phyloP scores from a whole-genome alignment of 2,329 filamentous ascomycete genomes.

The Parascedosporium putredinis region DNA sequence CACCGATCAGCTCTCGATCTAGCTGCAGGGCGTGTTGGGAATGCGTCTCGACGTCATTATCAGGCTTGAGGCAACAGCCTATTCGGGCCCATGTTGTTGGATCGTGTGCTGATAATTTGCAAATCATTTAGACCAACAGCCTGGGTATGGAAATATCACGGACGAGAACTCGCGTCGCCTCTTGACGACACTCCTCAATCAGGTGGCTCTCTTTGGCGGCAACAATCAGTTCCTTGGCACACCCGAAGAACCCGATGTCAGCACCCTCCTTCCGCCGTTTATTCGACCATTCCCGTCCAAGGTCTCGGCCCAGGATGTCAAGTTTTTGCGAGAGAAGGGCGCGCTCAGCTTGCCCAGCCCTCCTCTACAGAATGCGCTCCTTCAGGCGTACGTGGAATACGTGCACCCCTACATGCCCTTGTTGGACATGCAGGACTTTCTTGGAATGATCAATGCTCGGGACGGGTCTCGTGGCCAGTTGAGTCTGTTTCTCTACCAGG shows the following conservation, averaged over 20 bases:
- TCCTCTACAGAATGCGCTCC: constrained; percentile 65
- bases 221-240: constrained; percentile 30
- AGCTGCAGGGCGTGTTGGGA: too few relatives aligned
- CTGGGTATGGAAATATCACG: background rate
- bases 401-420: constrained; percentile 93
- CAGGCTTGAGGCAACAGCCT: too few relatives aligned
- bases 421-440: constrained; percentile 55
- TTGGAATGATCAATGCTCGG: constrained; percentile 49
- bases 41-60: too few relatives aligned
- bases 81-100: too few relatives aligned
- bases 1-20: too few relatives aligned
- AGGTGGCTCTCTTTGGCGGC: constrained; percentile 5
- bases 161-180: constrained; percentile 5
- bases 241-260: constrained; percentile 35
- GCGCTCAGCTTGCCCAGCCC: constrained; percentile 66
- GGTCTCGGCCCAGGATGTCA: constrained; percentile 71
- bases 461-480: constrained; percentile 63
- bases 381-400: constrained; percentile 77
- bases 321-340: constrained; percentile 75
- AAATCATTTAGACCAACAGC: constrained; percentile 4
- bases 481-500: constrained; percentile 83
- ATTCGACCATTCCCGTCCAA: constrained; percentile 70
- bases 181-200: constrained; percentile 6
- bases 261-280: constrained; percentile 48
- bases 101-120: too few relatives aligned